These are phyloP conservation scores for Phytophthora hybrid DNA, from an alignment of 352 stramenopile genomes.

Conservation along the genomic window DNA sequence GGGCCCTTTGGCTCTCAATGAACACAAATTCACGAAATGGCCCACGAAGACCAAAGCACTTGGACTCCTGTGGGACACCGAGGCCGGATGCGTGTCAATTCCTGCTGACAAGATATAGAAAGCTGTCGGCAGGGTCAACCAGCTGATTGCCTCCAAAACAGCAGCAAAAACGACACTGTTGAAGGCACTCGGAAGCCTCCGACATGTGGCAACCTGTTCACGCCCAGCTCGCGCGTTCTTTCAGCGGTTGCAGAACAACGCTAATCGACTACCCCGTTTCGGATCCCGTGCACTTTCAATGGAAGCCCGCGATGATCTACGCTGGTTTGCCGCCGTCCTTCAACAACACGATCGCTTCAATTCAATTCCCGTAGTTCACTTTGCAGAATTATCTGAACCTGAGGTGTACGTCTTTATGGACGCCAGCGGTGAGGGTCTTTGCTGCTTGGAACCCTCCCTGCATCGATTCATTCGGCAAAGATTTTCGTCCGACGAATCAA, in stretches of 20 bases:
- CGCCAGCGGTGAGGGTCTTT: constrained; percentile 17
- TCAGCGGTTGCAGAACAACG: not conserved
- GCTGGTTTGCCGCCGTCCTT: constrained; percentile 7
- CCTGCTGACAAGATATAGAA: constrained; percentile 19
- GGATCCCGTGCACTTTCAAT: not conserved
- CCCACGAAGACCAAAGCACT: too few relatives aligned
- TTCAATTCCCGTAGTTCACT: constrained; percentile 14
- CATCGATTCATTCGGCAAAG: constrained; percentile 12
- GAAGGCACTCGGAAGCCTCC: constrained; percentile 7
- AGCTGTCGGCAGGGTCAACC: not conserved
- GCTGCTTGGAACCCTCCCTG: constrained; percentile 5
- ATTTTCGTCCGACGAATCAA: not conserved
- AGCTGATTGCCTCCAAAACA: too few relatives aligned
- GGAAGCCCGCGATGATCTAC: constrained; percentile 2
- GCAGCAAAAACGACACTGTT: not conserved
- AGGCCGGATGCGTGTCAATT: too few relatives aligned
- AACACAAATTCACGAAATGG: too few relatives aligned
- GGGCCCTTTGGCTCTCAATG: too few relatives aligned
- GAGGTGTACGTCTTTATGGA: too few relatives aligned
- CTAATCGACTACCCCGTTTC: not conserved
- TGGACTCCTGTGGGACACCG: too few relatives aligned
- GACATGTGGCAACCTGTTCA: constrained; percentile 10
- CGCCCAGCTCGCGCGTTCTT: constrained; percentile 14
- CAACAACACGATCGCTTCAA: constrained; percentile 12
- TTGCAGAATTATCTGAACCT: constrained; percentile 11